Evolutionary conservation across 441 rosid species (phyloP).

Genomic region (Corymbia calophylla): DNA sequence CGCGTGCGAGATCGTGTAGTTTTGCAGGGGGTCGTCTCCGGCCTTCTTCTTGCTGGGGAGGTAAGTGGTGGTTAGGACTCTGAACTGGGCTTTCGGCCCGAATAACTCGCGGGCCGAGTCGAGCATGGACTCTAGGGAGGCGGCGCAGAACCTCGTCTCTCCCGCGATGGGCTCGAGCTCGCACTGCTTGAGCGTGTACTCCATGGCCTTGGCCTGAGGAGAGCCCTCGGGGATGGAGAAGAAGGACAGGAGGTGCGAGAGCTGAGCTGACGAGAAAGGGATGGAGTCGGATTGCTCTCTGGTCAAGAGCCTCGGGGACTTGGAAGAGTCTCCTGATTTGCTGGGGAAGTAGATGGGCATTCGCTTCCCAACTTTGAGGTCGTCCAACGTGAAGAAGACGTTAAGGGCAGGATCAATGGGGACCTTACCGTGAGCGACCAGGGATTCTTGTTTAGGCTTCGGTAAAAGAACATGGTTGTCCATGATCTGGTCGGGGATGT

Average conservation of each 20-base stretch:
- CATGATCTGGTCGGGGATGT: neutral
- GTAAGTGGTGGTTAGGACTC: slow-evolving; percentile 33
- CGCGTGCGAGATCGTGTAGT: slow-evolving; percentile 38
- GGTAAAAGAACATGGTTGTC: neutral
- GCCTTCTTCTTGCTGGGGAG: neutral
- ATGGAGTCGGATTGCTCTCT: slow-evolving; percentile 48
- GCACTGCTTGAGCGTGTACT: slow-evolving; percentile 45
- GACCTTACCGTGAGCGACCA: neutral
- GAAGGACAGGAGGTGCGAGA: slow-evolving; percentile 40
- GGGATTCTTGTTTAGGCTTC: neutral
- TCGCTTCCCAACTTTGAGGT: slow-evolving; percentile 37
- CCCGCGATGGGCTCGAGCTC: slow-evolving; percentile 35
- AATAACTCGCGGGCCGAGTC: slow-evolving; percentile 38
- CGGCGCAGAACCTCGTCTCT: slow-evolving; percentile 50
- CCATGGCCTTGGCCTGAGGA: slow-evolving; percentile 66
- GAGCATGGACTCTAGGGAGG: slow-evolving; percentile 70
- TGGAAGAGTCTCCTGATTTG: slow-evolving; percentile 19
- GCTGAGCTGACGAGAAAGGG: slow-evolving; percentile 51
- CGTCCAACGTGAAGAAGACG: slow-evolving; percentile 45
- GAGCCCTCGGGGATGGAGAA: slow-evolving; percentile 51
- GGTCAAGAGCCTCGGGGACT: slow-evolving; percentile 48
- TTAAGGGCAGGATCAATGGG: slow-evolving; percentile 30
- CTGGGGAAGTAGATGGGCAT: slow-evolving; percentile 37
- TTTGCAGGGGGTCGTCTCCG: slow-evolving; percentile 11
- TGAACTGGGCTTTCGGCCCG: slow-evolving; percentile 26